Percentiles rank a stretch among this genome's conserved stretches.
Conservation (phyloP, 2,329 filamentous ascomycete species). For the Pseudocercospora fuligena region DNA sequence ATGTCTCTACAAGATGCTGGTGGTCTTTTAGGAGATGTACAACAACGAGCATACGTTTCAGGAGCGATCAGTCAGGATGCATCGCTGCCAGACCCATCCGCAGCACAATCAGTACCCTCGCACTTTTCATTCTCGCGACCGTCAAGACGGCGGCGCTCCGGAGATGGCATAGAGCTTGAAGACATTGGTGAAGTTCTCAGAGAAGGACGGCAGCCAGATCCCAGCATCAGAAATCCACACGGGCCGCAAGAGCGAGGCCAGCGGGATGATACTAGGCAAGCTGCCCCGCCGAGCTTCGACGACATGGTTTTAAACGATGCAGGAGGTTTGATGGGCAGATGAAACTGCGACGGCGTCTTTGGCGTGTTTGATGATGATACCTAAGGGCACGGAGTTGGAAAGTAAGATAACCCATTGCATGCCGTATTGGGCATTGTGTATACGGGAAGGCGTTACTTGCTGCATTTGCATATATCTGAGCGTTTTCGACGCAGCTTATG, state of each 20-base stretch:
- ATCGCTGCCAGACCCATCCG: not conserved
- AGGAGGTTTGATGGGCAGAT: constrained; percentile 27
- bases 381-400: constrained; percentile 7
- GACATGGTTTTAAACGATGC: constrained; percentile 33
- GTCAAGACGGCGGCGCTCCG: not conserved
- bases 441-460: not conserved
- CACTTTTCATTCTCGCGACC: not conserved
- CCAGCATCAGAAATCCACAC: constrained; percentile 11
- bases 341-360: not conserved
- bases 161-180: constrained; percentile 28
- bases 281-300: constrained; percentile 14
- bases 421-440: constrained; percentile 6
- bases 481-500: not conserved
- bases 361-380: not conserved
- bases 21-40: constrained; percentile 31
- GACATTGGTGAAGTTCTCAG: constrained; percentile 28
- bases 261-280: not conserved
- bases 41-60: not conserved
- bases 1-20: constrained; percentile 41
- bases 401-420: constrained; percentile 16
- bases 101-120: not conserved
- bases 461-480: constrained; percentile 6
- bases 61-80: not conserved
- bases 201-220: constrained; percentile 13
- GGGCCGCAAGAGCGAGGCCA: not conserved